These are phyloP conservation scores for Fusarium albidum DNA, from an alignment of 2,329 filamentous ascomycete genomes.

Conservation along the genomic window DNA sequence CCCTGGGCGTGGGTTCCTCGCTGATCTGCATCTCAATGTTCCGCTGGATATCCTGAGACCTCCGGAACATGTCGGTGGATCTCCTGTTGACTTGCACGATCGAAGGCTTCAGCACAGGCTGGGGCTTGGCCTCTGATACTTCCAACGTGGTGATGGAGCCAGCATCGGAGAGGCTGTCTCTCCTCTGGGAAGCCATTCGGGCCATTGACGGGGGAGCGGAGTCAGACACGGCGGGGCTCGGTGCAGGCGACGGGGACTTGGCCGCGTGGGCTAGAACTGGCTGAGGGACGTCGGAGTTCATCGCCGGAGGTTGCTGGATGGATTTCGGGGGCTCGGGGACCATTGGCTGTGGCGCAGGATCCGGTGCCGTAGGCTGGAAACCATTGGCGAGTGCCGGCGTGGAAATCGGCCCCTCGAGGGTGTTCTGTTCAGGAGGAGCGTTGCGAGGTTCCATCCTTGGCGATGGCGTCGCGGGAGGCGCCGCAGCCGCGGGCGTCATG, in stretches of 20 bases:
- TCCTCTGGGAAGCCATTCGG: constrained; percentile 23
- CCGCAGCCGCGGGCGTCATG: neutral
- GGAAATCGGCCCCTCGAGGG: constrained; percentile 1
- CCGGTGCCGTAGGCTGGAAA: neutral
- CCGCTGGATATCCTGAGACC: constrained; percentile 18
- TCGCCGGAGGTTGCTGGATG: neutral
- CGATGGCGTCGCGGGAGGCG: neutral
- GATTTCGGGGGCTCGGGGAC: neutral
- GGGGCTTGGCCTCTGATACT: constrained; percentile 37
- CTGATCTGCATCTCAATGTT: constrained; percentile 15
- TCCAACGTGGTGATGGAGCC: constrained; percentile 38
- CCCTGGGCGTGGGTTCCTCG: constrained; percentile 13
- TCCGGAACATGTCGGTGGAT: constrained; percentile 32
- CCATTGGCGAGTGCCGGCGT: neutral
- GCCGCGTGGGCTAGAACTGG: neutral
- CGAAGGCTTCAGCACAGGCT: constrained; percentile 37
- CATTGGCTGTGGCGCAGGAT: neutral
- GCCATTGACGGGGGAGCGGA: constrained; percentile 20
- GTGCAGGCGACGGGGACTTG: constrained; percentile 12
- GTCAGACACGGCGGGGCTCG: constrained; percentile 29
- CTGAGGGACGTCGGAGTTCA: neutral
- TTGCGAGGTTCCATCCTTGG: neutral
- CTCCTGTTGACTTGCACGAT: constrained; percentile 36
- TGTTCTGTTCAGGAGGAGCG: neutral
- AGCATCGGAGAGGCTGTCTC: constrained; percentile 36